phyloP scores from a whole-genome alignment of 139 green algal species.

The Pseudopediastrum boryanum region DNA sequence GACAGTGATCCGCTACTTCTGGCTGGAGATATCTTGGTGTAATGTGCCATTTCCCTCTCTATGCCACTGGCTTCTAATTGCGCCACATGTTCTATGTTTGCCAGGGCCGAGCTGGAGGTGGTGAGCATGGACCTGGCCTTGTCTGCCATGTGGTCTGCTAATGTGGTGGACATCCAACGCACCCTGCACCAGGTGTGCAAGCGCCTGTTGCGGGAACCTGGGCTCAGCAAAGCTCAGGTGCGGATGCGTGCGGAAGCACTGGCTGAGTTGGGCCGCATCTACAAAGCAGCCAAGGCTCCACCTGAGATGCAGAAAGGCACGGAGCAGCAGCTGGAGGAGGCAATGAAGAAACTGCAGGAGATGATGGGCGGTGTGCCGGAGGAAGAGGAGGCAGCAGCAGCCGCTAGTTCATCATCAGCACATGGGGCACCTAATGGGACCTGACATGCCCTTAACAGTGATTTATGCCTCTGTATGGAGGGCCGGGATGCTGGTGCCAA shows the following conservation, averaged over 20 bases:
- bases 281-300: constrained; percentile 40
- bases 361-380: constrained; percentile 14
- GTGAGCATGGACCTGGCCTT: constrained; percentile 83
- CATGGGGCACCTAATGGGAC: too few relatives aligned
- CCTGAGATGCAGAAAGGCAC: constrained; percentile 28
- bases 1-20: too few relatives aligned
- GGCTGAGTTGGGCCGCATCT: constrained; percentile 63
- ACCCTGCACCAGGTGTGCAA: constrained; percentile 73
- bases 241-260: constrained; percentile 51
- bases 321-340: constrained; percentile 72
- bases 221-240: background rate
- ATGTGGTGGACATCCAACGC: constrained; percentile 89
- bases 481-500: too few relatives aligned
- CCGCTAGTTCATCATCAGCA: too few relatives aligned
- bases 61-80: background rate
- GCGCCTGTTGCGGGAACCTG: constrained; percentile 36
- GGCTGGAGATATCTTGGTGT: too few relatives aligned
- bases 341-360: constrained; percentile 52
- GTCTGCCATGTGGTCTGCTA: constrained; percentile 93
- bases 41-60: background rate
- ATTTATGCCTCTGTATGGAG: too few relatives aligned
- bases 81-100: background rate
- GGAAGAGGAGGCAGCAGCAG: constrained; percentile 9
- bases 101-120: constrained; percentile 72
- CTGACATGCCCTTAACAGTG: too few relatives aligned